Evolutionary conservation across 1,284 basidiomycete genomes (phyloP).

Genomic region (Sporisorium iseilematis-ciliati): DNA sequence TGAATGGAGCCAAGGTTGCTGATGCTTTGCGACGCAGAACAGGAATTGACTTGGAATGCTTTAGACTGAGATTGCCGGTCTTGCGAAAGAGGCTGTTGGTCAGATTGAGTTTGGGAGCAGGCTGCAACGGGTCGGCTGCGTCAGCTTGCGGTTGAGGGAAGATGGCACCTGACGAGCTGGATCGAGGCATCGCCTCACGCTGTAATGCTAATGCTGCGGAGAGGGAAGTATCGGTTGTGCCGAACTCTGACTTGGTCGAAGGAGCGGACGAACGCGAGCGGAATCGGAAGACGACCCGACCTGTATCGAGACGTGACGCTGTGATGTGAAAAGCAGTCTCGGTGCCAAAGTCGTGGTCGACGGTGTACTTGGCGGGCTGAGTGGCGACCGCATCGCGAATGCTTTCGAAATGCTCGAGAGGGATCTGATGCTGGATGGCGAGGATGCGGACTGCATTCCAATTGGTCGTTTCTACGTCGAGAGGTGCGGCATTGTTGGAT

Average conservation of each 20-base stretch:
- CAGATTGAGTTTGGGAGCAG: slow-evolving; percentile 8
- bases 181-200: slow-evolving; percentile 40
- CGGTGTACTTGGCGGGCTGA: slow-evolving; percentile 6
- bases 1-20: slow-evolving; percentile 12
- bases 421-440: slow-evolving; percentile 55
- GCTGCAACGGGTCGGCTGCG: neutral
- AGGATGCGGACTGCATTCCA: slow-evolving; percentile 63
- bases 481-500: neutral
- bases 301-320: slow-evolving; percentile 44
- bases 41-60: slow-evolving; percentile 53
- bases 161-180: slow-evolving; percentile 46
- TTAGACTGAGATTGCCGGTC: slow-evolving; percentile 47
- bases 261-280: slow-evolving; percentile 21
- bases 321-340: slow-evolving; percentile 57
- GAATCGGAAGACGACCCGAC: slow-evolving; percentile 57
- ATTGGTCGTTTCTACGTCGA: slow-evolving; percentile 64
- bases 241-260: neutral
- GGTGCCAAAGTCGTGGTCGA: slow-evolving; percentile 49
- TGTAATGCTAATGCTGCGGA: neutral
- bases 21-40: slow-evolving; percentile 49
- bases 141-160: slow-evolving; percentile 17
- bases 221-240: neutral
- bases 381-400: slow-evolving; percentile 22
- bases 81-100: slow-evolving; percentile 39
- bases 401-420: slow-evolving; percentile 30